Percentiles rank a stretch among this genome's conserved stretches.
phyloP scores from a whole-genome alignment of 2,329 filamentous ascomycete species.

The Neodidymelliopsis sp. region DNA sequence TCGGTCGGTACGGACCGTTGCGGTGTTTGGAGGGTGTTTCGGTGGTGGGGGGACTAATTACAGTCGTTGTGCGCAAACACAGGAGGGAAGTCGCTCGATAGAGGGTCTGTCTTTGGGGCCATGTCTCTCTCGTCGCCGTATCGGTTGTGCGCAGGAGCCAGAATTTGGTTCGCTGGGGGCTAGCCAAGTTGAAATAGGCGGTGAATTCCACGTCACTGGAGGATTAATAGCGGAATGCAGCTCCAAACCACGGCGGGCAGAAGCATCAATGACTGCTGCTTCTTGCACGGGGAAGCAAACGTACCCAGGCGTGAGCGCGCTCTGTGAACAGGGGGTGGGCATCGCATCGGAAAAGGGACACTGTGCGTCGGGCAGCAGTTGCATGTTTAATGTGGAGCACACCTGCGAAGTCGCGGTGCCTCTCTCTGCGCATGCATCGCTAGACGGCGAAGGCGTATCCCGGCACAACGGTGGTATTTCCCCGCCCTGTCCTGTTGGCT shows the following conservation, averaged over 20 bases:
- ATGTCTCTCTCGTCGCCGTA: slow-evolving; percentile 30
- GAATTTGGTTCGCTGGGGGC: slow-evolving; percentile 11
- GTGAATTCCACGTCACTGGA: slow-evolving; percentile 36
- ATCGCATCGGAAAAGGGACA: background rate
- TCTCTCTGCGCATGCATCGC: slow-evolving; percentile 16
- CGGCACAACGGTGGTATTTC: slow-evolving; percentile 22
- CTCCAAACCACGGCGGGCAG: background rate
- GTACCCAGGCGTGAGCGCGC: background rate
- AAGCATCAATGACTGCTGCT: slow-evolving; percentile 1
- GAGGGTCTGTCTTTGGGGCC: slow-evolving; percentile 46
- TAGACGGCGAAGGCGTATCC: slow-evolving; percentile 24
- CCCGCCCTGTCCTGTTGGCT: slow-evolving; percentile 21
- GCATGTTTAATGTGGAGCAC: slow-evolving; percentile 12
- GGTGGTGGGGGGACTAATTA: slow-evolving; percentile 6
- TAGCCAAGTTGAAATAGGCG: slow-evolving; percentile 23
- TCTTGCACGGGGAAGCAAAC: slow-evolving; percentile 1
- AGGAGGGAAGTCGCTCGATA: slow-evolving; percentile 47
- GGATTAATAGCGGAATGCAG: slow-evolving; percentile 22
- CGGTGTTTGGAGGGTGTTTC: background rate
- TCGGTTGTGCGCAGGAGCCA: slow-evolving; percentile 2
- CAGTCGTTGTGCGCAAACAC: slow-evolving; percentile 34
- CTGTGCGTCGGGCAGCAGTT: slow-evolving; percentile 18
- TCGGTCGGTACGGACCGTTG: slow-evolving; percentile 8
- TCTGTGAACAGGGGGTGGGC: background rate
- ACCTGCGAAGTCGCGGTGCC: slow-evolving; percentile 9